Evolutionary conservation across 495 filamentous ascomycete genomes (phyloP), one percentile per base, ranked within the genome.

Genomic region (Annulohypoxylon bovei): DNA sequence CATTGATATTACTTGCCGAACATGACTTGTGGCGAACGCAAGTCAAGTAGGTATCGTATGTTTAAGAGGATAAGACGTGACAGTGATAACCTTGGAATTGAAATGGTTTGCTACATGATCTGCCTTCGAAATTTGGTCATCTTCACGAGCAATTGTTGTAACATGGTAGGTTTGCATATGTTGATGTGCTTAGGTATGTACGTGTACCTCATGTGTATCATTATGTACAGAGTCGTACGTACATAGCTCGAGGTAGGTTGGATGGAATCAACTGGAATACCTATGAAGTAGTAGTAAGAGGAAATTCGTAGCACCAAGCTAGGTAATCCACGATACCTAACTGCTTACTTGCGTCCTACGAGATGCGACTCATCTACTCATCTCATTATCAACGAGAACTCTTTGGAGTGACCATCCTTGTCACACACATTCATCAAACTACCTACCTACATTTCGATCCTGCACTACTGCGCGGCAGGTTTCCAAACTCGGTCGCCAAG

Each of bases 401-500:
- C 49, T 62, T 35, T 40, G 27, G 53, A 22, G 47, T 25, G 40
- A 9, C 23, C 49, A 72, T 68, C 70, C 70, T 55, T 72, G 70
- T 33, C 30, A 46, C 60, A 53, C 60, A 53, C 59, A 57, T 62
- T 62, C 50, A 46, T 47, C 62, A 60, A 65, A 62, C 37, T 70
- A 28, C 22, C 62, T 54, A 65, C 57, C 37, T 70, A 28, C 22
- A 46, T 33, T 23, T 65, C 56, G 32, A 68, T 57, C 55, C 55
- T 62, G 55, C 70, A 62, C 64, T 68, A 68, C 47, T 65, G 64
- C 64, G 50, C 40, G 55, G 65, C 65, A 62, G 47, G 60, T 65
- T 68, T 57, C 65, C 65, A 61, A 65, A 72, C 33, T 65, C 55
- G 65, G 70, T 22, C 40, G 65, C 65, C 70, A 72, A 72, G 70